Percentiles rank a stretch among this genome's conserved stretches.
phyloP scores from a whole-genome alignment of 805 yeast genomes.

The Metschnikowia borealis region DNA sequence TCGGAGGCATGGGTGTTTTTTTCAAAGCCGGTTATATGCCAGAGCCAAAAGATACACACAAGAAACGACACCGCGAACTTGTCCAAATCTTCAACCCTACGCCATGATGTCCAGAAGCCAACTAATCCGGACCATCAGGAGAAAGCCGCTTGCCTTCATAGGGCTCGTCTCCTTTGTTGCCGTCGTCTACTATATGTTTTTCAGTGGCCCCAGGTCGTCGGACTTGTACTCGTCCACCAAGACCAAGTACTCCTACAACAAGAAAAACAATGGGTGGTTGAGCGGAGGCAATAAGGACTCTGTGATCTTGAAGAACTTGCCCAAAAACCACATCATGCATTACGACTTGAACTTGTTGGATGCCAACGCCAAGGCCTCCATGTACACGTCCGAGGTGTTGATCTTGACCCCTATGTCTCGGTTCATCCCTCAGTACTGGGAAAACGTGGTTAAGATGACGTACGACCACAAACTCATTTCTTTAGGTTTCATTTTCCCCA shows the following conservation, averaged over 20 bases:
- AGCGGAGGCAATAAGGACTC: conserved; percentile 45
- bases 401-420: conserved; percentile 87
- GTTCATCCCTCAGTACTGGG: conserved; percentile 86
- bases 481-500: conserved; percentile 88
- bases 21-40: conserved; percentile 1
- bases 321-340: conserved; percentile 73
- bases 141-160: conserved; percentile 48
- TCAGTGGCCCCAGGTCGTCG: conserved; percentile 6
- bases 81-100: neutral
- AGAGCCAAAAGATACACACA: neutral
- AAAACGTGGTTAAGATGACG: conserved; percentile 63
- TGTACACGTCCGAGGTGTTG: conserved; percentile 76
- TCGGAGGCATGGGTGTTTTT: neutral
- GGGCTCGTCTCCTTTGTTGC: conserved; percentile 45
- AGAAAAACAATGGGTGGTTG: conserved; percentile 45
- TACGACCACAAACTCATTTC: conserved; percentile 86
- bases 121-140: conserved; percentile 51
- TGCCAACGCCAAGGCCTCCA: conserved; percentile 66
- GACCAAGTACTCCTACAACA: conserved; percentile 45
- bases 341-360: conserved; percentile 79
- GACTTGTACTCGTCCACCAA: conserved; percentile 11
- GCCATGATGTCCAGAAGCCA: conserved; percentile 17
- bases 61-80: neutral
- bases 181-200: conserved; percentile 40
- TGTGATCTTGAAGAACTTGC: conserved; percentile 56